Evolutionary conservation across 257 asterid genomes (phyloP), one percentile per base, ranked within the genome.

Genomic region (Ballota nigra): DNA sequence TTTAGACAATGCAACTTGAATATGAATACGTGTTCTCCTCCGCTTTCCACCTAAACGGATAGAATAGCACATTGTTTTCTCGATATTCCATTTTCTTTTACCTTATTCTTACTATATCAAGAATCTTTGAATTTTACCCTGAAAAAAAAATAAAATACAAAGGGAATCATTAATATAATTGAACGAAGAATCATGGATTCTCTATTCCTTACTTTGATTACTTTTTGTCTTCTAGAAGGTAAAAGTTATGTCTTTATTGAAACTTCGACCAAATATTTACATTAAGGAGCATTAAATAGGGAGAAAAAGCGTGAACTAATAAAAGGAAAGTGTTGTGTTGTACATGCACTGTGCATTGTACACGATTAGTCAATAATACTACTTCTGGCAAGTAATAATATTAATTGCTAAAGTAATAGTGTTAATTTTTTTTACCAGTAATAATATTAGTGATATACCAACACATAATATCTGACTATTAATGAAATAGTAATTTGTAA

Each of bases 31-130:
- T n/a, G 55, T 16, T n/a, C 3, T n/a, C 22, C 10, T 47, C 11
- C 23, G 1, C 51, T 62, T 34, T 62, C 68, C 51, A 61, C 51
- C 29, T 3, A 62, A 34, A 20, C 34, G 20, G 69, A 63, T 40
- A 63, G 34, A 33, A 19, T 63, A 3, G 69, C 55, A 63, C 69
- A 36, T 63, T 19, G 55, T 63, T 63, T 63, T 22, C 29, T 22
- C 19, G 3, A 56, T 56, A 56, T 56, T 56, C 63, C 28, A 19
- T 19, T 51, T 19, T 51, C 7, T 4, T 56, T 56, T 23, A 10
- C 33, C 1, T 22, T 55, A 9, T 24, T 13, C 19, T 5, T 24
- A 23, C 24, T 23, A 57, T 5, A 22, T 19, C 10, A 47, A 47
- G 55, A 47, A n/a, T 47, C 20, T n/a, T 47, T 47, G 0, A n/a